These are phyloP conservation scores for Bromus sterilis DNA, from an alignment of 176 grass and related monocot genomes.

Conservation along the genomic window DNA sequence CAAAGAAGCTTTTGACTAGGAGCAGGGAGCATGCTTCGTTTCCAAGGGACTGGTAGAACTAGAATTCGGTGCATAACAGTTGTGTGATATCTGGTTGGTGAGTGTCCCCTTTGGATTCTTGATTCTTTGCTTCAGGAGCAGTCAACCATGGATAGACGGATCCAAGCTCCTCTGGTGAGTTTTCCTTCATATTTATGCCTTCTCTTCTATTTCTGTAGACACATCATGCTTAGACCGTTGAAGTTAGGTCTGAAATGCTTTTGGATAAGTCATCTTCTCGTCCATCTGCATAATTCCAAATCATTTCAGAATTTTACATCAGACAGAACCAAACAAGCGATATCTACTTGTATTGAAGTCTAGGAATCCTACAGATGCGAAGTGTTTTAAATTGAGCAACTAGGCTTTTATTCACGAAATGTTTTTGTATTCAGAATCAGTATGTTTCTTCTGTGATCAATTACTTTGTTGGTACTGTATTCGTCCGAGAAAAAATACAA, in stretches of 20 bases:
- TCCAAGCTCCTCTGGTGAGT: constrained; percentile 56
- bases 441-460: neutral
- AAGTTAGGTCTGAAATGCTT: neutral
- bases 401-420: neutral
- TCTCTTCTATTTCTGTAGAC: neutral
- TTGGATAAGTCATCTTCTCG: neutral
- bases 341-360: neutral
- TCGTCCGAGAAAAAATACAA: no score
- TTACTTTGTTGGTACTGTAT: neutral
- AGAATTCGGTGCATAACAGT: neutral
- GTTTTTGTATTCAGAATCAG: neutral
- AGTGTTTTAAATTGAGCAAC: neutral
- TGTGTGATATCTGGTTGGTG: neutral
- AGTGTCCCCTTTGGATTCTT: neutral
- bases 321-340: neutral
- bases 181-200: neutral
- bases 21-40: no score
- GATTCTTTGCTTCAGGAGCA: constrained; percentile 22
- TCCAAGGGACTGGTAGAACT: neutral
- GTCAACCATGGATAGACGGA: constrained; percentile 46
- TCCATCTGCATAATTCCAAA: neutral
- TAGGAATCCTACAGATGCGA: neutral
- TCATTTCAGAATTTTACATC: neutral
- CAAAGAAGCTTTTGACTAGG: constrained; percentile 7
- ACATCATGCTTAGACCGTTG: neutral